A percentile compares a stretch with the other conserved stretches of the same genome.
phyloP scores from a whole-genome alignment of 2,329 filamentous ascomycete genomes.

The Xylaria digitata region DNA sequence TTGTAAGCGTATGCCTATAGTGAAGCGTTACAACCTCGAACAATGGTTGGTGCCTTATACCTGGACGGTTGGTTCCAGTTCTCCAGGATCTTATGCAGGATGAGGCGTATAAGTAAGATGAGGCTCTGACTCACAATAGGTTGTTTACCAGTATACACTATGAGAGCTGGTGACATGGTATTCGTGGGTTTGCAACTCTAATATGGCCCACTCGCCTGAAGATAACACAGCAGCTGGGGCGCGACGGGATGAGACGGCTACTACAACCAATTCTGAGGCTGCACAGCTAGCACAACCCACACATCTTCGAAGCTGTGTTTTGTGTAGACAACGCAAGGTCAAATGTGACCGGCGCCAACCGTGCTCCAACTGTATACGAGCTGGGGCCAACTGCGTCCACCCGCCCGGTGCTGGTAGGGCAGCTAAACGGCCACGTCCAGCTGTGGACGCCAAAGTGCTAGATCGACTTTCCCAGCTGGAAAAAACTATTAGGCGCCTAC shows the following conservation, averaged over 20 bases:
- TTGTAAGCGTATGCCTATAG: constrained; percentile 29
- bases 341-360: constrained; percentile 42
- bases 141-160: not conserved
- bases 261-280: not conserved
- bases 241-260: constrained; percentile 4
- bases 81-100: not conserved
- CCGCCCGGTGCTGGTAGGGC: constrained; percentile 39
- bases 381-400: constrained; percentile 35
- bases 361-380: constrained; percentile 39
- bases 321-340: constrained; percentile 42
- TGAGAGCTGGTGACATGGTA: not conserved
- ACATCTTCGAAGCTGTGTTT: constrained; percentile 38
- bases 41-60: not conserved
- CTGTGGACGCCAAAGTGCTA: constrained; percentile 34
- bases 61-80: not conserved
- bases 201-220: constrained; percentile 24
- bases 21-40: constrained; percentile 13
- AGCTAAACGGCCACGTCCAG: constrained; percentile 38
- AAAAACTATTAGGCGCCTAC: constrained; percentile 36
- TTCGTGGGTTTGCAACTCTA: not conserved
- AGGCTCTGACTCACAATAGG: constrained; percentile 14
- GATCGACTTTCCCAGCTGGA: constrained; percentile 40
- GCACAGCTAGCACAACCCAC: constrained; percentile 27
- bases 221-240: constrained; percentile 1
- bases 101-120: constrained; percentile 2